A percentile compares a stretch with the other conserved stretches of the same genome.
These are phyloP conservation scores for Cladosporium sphaerospermum DNA, from an alignment of 2,329 filamentous ascomycete species.

Conservation along the genomic window DNA sequence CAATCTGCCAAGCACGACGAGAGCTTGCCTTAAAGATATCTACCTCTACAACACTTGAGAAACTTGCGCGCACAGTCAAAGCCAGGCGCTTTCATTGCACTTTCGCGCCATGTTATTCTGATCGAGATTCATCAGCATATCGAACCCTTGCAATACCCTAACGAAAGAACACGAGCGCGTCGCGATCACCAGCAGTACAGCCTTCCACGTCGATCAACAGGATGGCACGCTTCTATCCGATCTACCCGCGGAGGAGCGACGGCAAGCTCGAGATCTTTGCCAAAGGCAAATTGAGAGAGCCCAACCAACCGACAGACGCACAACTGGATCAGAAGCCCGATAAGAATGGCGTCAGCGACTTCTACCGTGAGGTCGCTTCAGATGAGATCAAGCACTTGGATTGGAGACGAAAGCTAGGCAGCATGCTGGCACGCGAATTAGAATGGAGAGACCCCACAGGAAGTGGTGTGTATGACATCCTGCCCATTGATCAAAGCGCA, in stretches of 20 bases:
- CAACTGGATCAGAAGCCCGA: slow-evolving; percentile 49
- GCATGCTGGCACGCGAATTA: slow-evolving; percentile 51
- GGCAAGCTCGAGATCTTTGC: slow-evolving; percentile 44
- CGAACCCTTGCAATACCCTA: too few species aligned
- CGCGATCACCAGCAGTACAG: neutral
- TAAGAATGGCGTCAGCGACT: slow-evolving; percentile 48
- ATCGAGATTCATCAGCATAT: too few species aligned
- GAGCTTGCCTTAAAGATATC: too few species aligned
- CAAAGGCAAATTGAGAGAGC: slow-evolving; percentile 46
- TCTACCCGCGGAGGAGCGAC: slow-evolving; percentile 45
- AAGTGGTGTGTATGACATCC: slow-evolving; percentile 12
- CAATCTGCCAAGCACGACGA: too few species aligned
- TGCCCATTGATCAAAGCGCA: neutral
- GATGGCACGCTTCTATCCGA: slow-evolving; percentile 43
- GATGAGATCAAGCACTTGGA: slow-evolving; percentile 51
- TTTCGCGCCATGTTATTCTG: too few species aligned
- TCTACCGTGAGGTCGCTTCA: slow-evolving; percentile 45
- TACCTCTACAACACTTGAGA: too few species aligned
- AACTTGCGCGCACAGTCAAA: too few species aligned
- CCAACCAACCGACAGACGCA: slow-evolving; percentile 45
- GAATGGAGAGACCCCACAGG: slow-evolving; percentile 21
- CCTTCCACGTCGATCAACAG: neutral
- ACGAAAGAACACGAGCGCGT: too few species aligned
- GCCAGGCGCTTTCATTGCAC: too few species aligned
- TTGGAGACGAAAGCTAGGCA: slow-evolving; percentile 53